Conservation (phyloP, 2,329 filamentous ascomycete genomes). For the Pseudocercospora crystallina region DNA sequence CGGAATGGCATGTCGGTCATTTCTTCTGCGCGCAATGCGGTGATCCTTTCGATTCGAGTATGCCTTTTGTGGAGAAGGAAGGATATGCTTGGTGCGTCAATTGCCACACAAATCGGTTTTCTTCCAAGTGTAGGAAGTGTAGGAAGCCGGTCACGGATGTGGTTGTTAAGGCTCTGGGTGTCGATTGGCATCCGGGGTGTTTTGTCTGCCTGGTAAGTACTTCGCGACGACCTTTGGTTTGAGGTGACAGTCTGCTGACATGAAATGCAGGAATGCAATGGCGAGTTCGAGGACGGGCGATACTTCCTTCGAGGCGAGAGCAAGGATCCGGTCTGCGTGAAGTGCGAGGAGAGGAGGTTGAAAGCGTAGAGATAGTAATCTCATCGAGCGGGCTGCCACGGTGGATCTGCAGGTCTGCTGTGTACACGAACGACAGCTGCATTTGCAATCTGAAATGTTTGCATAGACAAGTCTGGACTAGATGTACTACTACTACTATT, state of each 20-base stretch:
- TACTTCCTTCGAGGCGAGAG: conserved; percentile 62
- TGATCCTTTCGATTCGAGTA: conserved; percentile 65
- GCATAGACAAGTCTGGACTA: no score
- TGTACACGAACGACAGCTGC: no score
- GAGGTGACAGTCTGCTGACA: neutral
- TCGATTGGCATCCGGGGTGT: conserved; percentile 91
- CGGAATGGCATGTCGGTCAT: conserved; percentile 96
- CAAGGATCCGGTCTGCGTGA: conserved; percentile 61
- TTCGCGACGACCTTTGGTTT: neutral
- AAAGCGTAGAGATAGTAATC: conserved; percentile 45
- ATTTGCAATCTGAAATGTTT: no score
- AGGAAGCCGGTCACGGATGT: conserved; percentile 81
- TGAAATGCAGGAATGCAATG: conserved; percentile 55
- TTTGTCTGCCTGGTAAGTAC: conserved; percentile 70
- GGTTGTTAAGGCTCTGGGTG: conserved; percentile 83
- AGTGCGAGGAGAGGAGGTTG: conserved; percentile 61
- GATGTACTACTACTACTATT: no score
- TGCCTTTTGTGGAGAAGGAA: conserved; percentile 94
- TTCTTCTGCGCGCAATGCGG: conserved; percentile 99
- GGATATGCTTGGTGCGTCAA: conserved; percentile 95
- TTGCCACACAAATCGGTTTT: conserved; percentile 89
- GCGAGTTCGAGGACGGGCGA: conserved; percentile 60
- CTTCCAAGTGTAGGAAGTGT: conserved; percentile 85
- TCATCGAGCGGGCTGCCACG: no score
- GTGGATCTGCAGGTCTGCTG: no score